Base-by-base conservation (phyloP, 805 yeast genomes). In the Hanseniaspora osmophila region DNA sequence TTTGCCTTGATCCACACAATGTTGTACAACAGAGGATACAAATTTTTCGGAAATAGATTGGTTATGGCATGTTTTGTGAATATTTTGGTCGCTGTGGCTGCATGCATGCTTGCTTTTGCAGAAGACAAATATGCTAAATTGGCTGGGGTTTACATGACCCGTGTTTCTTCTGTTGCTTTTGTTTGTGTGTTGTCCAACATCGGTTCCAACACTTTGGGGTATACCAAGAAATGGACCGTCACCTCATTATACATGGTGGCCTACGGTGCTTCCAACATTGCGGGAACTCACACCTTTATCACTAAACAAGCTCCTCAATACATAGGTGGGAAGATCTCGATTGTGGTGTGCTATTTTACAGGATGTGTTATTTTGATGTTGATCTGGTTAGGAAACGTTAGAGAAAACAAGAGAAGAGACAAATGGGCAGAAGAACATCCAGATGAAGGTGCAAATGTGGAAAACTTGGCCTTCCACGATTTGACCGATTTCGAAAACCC, bases 221-320 rank as follows among this genome's bases (percentile, higher is more conserved):
- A 76, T 50, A 80, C 88, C n/a, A 84, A 84, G 60, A 77, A 80
- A 53, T 68, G 77, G 51, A 69, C 76, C 5, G 69, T 75, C 27
- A 74, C 75, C 44, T 79, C 80, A 6, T 58, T 78, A 33, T 71
- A 71, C 42, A 68, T 82, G 59, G 69, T 81, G 48, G 80, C 77
- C 5, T 83, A 79, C 57, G 76, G 84, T 37, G 72, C 75, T 40
- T 84, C 85, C 13, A 77, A 80, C 58, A 65, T 81, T 37, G 71
- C 79, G 47, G 90, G 88, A 2, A 87, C 92, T 5, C 86, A 80
- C 60, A 69, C 82, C 16, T 83, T 83, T 64, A 69, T 66, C 48
- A 60, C 71, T 0, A 51, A 60, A 6, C 74, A 80, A 47, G 78
- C 75, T n/a, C 87, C 87, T 6, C 55, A 60, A 37, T 83, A 80